Percentiles rank a stretch among this genome's conserved stretches.
Conservation (phyloP, 2,329 filamentous ascomycete species). For the Pseudophaeomoniella oleicola region DNA sequence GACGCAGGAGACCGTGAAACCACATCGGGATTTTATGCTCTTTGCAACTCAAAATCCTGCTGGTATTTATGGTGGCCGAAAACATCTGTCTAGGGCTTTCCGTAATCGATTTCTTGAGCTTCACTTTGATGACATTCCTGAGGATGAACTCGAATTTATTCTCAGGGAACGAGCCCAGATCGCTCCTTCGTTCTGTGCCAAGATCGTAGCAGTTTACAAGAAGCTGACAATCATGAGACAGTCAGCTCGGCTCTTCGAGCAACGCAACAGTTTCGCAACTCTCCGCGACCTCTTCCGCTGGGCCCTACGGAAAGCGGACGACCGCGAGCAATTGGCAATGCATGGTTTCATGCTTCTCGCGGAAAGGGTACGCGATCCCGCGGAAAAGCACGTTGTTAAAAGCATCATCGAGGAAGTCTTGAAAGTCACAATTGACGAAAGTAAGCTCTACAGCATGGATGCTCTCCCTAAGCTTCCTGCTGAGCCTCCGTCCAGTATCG, state of each 20-base stretch:
- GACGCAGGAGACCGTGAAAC: slow-evolving; percentile 83
- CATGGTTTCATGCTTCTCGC: slow-evolving; percentile 95
- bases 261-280: slow-evolving; percentile 94
- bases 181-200: slow-evolving; percentile 76
- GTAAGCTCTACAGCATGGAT: slow-evolving; percentile 49
- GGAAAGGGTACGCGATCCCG: slow-evolving; percentile 81
- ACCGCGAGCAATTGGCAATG: slow-evolving; percentile 71
- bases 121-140: slow-evolving; percentile 95
- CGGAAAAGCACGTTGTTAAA: slow-evolving; percentile 75
- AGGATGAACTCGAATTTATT: slow-evolving; percentile 85
- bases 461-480: slow-evolving; percentile 18
- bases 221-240: slow-evolving; percentile 83
- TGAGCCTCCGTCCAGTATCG: slow-evolving; percentile 38
- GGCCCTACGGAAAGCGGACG: slow-evolving; percentile 74
- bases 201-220: slow-evolving; percentile 87
- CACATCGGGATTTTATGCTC: slow-evolving; percentile 90
- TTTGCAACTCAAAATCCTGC: slow-evolving; percentile 97
- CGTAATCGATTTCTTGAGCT: slow-evolving; percentile 93
- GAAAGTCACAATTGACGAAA: slow-evolving; percentile 67
- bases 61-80: slow-evolving; percentile 86
- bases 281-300: slow-evolving; percentile 90
- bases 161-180: slow-evolving; percentile 77
- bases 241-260: slow-evolving; percentile 82
- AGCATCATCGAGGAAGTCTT: slow-evolving; percentile 79
- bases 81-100: slow-evolving; percentile 85